Conservation (phyloP, 108 stramenopile species). For the Pseudonitzschia pungens region DNA sequence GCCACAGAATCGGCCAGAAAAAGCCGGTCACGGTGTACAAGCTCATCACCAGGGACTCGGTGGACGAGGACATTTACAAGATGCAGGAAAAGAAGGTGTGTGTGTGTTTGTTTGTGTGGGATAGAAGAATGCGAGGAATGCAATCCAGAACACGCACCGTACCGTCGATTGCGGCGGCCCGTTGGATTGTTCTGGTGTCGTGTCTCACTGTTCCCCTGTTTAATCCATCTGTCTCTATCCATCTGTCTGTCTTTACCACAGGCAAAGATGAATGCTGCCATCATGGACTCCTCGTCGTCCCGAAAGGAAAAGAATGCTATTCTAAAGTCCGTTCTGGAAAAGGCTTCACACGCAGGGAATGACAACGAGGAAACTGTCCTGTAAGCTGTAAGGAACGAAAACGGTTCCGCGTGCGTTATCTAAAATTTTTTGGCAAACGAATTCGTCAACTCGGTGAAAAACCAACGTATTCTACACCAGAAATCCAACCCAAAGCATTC, state of each 20-base stretch:
- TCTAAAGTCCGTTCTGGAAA: conserved; percentile 5
- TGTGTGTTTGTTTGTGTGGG: no score
- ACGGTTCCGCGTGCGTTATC: neutral
- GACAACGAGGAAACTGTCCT: neutral
- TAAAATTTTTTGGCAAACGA: no score
- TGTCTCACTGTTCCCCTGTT: neutral
- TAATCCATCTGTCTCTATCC: neutral
- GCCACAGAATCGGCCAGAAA: conserved; percentile 80
- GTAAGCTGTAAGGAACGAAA: neutral
- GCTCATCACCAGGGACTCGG: conserved; percentile 67
- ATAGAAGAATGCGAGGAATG: no score
- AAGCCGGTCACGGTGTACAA: conserved; percentile 75
- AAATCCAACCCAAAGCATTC: no score
- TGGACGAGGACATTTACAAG: conserved; percentile 78
- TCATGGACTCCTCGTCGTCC: conserved; percentile 8
- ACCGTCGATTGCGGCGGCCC: no score
- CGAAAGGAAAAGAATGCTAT: conserved; percentile 11
- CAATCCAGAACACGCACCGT: no score
- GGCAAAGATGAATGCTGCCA: conserved; percentile 16
- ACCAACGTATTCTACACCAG: no score
- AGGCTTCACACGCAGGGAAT: neutral
- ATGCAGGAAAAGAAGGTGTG: conserved; percentile 81
- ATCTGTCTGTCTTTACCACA: neutral
- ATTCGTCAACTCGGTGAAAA: no score
- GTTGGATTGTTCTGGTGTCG: neutral